Evolutionary conservation across 1,284 basidiomycete genomes (phyloP).

Genomic region (Rhizopogon parksii): DNA sequence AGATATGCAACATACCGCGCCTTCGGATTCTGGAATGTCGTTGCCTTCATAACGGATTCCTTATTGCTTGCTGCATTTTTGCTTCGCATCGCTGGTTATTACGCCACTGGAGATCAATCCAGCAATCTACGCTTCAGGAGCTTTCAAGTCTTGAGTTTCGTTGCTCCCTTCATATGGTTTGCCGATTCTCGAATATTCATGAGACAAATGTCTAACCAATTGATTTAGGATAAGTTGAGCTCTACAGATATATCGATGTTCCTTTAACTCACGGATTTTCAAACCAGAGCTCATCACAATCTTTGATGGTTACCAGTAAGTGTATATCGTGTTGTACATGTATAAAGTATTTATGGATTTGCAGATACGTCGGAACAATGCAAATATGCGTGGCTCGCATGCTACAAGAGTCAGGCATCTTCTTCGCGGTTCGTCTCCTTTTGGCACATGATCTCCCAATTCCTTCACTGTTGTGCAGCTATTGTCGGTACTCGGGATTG

Average conservation of each 20-base stretch:
- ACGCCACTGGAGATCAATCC: constrained; percentile 34
- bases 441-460: constrained; percentile 8
- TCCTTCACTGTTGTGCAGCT: constrained; percentile 41
- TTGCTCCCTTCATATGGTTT: constrained; percentile 80
- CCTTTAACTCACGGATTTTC: constrained; percentile 8
- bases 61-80: constrained; percentile 69
- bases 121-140: constrained; percentile 53
- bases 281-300: constrained; percentile 66
- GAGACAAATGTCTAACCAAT: neutral
- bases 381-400: constrained; percentile 84
- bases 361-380: constrained; percentile 75
- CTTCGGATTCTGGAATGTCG: constrained; percentile 76
- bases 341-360: neutral
- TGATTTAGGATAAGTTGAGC: constrained; percentile 68
- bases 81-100: constrained; percentile 64
- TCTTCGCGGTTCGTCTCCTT: constrained; percentile 64
- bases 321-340: constrained; percentile 3
- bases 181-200: constrained; percentile 19
- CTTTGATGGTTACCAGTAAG: constrained; percentile 76
- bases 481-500: constrained; percentile 73
- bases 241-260: constrained; percentile 1
- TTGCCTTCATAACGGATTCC: constrained; percentile 66
- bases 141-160: constrained; percentile 84
- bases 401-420: constrained; percentile 89
- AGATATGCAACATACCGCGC: constrained; percentile 63